These are phyloP conservation scores for Lignosus rhinocerotis DNA, from an alignment of 1,284 basidiomycete genomes.

Conservation along the genomic window DNA sequence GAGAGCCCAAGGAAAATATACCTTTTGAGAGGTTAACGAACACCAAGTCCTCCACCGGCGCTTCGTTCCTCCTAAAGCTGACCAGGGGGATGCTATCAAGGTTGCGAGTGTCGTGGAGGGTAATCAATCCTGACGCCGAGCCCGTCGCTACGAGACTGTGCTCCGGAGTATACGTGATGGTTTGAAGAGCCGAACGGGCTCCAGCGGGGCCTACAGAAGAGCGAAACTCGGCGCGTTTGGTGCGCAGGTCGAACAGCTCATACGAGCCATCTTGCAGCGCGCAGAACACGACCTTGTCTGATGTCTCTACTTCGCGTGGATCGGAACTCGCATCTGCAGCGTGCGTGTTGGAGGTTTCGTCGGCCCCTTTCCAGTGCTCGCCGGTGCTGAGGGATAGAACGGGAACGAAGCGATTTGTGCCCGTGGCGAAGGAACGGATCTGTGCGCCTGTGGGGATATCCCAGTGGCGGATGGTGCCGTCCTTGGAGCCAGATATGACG, in stretches of 20 bases:
- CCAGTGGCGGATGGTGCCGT: constrained; percentile 76
- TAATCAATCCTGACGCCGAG: constrained; percentile 58
- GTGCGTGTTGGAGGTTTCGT: constrained; percentile 3
- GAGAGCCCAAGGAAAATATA: constrained; percentile 1
- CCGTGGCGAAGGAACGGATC: constrained; percentile 43
- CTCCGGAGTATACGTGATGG: constrained; percentile 49
- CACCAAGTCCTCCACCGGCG: constrained; percentile 55
- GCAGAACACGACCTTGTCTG: constrained; percentile 51
- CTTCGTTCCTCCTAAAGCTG: constrained; percentile 54
- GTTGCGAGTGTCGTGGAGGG: constrained; percentile 54
- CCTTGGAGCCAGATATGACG: constrained; percentile 62
- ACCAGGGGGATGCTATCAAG: constrained; percentile 40
- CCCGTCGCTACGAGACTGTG: constrained; percentile 60
- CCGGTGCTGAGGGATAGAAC: constrained; percentile 50
- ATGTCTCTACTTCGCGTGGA: constrained; percentile 48
- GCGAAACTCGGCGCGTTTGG: constrained; percentile 46
- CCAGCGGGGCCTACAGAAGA: constrained; percentile 25
- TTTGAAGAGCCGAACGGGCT: constrained; percentile 40
- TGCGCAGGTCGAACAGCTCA: constrained; percentile 57
- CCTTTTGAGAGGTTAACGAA: constrained; percentile 33
- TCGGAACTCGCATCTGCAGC: constrained; percentile 29
- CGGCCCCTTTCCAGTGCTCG: constrained; percentile 29
- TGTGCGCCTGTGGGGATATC: constrained; percentile 61
- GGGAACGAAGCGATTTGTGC: constrained; percentile 37
- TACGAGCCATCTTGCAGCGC: constrained; percentile 60